Evolutionary conservation across 495 filamentous ascomycete species (phyloP).

Genomic region (Hypoxylon lenormandii): DNA sequence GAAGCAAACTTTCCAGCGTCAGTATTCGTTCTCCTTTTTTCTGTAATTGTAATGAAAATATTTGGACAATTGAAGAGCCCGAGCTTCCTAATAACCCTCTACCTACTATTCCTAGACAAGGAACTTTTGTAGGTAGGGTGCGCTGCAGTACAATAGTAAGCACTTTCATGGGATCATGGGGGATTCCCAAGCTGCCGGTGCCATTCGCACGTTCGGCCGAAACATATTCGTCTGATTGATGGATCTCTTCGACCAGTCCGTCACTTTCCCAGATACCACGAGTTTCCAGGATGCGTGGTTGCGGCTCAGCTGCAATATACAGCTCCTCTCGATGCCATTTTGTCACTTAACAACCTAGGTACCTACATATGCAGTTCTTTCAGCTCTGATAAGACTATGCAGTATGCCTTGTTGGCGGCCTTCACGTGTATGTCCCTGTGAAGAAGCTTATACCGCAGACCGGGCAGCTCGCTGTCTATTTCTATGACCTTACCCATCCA

Average conservation of each 20-base stretch:
- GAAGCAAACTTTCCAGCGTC: conserved; percentile 9
- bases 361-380: conserved; percentile 22
- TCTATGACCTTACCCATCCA: conserved; percentile 7
- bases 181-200: conserved; percentile 22
- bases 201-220: conserved; percentile 8
- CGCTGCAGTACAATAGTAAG: conserved; percentile 34
- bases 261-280: not conserved
- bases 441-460: too few species aligned
- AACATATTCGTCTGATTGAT: conserved; percentile 11
- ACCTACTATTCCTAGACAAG: conserved; percentile 8
- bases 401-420: not conserved
- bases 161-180: conserved; percentile 18
- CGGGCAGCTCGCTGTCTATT: not conserved
- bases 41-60: too few species aligned
- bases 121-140: conserved; percentile 21
- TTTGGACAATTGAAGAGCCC: not conserved
- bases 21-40: too few species aligned
- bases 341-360: too few species aligned
- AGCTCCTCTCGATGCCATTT: not conserved
- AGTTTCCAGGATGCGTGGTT: conserved; percentile 18
- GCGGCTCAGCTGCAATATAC: conserved; percentile 29
- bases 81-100: conserved; percentile 29
- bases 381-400: not conserved
- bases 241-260: not conserved
- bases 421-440: too few species aligned